These are phyloP conservation scores for Pseudocercospora fijiensis DNA, from an alignment of 2,329 filamentous ascomycete genomes.

Conservation along the genomic window DNA sequence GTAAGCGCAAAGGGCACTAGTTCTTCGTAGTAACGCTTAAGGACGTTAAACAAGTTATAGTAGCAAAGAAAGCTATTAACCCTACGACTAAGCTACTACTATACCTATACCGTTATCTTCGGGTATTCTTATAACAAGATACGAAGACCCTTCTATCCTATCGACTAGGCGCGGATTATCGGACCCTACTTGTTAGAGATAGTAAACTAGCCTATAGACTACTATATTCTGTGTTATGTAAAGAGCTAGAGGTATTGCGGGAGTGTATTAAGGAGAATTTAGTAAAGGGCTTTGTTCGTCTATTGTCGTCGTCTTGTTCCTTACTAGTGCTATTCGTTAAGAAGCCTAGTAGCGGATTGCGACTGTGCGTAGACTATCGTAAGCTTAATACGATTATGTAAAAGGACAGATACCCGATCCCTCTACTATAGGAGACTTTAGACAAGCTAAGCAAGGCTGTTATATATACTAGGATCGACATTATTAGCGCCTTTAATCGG, in stretches of 20 bases:
- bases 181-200: background rate
- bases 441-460: conserved; percentile 18
- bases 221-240: background rate
- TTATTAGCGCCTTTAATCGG: conserved; percentile 29
- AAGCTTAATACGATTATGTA: conserved; percentile 35
- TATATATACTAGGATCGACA: too few species aligned
- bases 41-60: background rate
- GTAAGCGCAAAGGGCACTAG: background rate
- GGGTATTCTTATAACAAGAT: background rate
- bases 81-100: background rate
- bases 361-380: conserved; percentile 36
- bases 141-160: background rate
- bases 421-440: conserved; percentile 30
- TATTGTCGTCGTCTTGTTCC: background rate
- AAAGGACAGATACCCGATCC: conserved; percentile 35
- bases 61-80: background rate
- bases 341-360: conserved; percentile 18
- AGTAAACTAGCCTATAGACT: background rate
- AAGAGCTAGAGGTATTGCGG: background rate
- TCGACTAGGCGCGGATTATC: background rate
- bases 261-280: background rate
- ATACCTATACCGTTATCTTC: background rate
- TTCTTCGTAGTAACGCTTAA: background rate
- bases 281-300: background rate
- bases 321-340: background rate